Evolutionary conservation across 2,329 filamentous ascomycete species (phyloP).

Genomic region (Ceratocystiopsis sp.): DNA sequence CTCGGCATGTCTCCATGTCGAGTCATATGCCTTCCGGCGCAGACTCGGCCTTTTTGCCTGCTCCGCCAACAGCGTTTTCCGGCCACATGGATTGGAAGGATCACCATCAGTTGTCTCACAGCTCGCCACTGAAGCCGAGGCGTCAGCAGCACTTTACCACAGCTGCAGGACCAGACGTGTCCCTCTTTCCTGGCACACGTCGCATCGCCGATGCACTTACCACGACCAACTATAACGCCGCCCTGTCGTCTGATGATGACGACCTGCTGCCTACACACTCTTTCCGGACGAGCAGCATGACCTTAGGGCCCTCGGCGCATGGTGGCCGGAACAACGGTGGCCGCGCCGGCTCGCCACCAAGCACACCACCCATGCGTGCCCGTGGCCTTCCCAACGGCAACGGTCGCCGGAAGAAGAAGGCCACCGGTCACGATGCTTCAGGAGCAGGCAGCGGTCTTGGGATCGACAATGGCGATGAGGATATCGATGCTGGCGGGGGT

Average conservation of each 20-base stretch:
- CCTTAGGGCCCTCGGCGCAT: conserved; percentile 1
- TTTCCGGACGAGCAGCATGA: conserved; percentile 36
- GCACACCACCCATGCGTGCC: conserved; percentile 56
- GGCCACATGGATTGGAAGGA: conserved; percentile 55
- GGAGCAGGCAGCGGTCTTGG: conserved; percentile 3
- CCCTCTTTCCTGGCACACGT: conserved; percentile 59
- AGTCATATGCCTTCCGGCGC: conserved; percentile 36
- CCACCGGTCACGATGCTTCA: conserved; percentile 22
- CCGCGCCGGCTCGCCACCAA: conserved; percentile 61
- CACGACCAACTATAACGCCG: conserved; percentile 39
- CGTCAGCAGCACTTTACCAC: conserved; percentile 61
- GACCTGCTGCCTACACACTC: conserved; percentile 62
- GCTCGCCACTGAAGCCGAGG: conserved; percentile 67
- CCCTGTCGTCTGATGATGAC: conserved; percentile 64
- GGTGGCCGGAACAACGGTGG: not conserved
- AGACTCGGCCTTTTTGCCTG: conserved; percentile 42
- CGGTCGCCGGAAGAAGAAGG: conserved; percentile 31
- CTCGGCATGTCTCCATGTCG: conserved; percentile 39
- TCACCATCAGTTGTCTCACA: conserved; percentile 65
- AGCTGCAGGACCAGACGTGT: conserved; percentile 52
- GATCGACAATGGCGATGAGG: conserved; percentile 7
- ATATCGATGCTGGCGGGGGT: not conserved
- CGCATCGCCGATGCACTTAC: conserved; percentile 48
- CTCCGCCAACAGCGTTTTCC: conserved; percentile 10
- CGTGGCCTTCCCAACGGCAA: conserved; percentile 22